A percentile compares a stretch with the other conserved stretches of the same genome.
Conservation (phyloP, 2,329 filamentous ascomycete genomes). For the Ascocoryne sarcoides region DNA sequence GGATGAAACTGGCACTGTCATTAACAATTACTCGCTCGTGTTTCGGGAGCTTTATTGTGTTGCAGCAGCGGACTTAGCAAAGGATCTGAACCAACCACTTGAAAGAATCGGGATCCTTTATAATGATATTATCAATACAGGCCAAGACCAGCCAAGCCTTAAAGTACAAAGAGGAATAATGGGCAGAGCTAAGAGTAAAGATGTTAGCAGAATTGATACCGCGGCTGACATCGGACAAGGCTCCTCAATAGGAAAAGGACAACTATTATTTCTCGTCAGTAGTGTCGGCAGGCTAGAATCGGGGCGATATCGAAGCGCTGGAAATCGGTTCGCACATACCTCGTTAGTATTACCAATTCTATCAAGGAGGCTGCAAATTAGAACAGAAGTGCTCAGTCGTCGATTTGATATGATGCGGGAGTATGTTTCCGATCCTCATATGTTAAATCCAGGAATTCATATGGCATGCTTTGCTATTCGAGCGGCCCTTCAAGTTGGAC, state of each 20-base stretch:
- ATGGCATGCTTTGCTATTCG: slow-evolving; percentile 50
- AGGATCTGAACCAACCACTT: slow-evolving; percentile 54
- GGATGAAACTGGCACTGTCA: slow-evolving; percentile 46
- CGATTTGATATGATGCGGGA: slow-evolving; percentile 57
- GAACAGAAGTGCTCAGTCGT: slow-evolving; percentile 43
- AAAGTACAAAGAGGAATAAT: too few species aligned
- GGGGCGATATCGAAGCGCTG: slow-evolving; percentile 56
- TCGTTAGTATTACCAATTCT: slow-evolving; percentile 61
- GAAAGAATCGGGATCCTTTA: slow-evolving; percentile 60
- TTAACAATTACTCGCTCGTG: slow-evolving; percentile 63
- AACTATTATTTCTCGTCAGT: slow-evolving; percentile 72
- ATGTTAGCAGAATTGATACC: slow-evolving; percentile 6
- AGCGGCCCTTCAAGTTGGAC: slow-evolving; percentile 39
- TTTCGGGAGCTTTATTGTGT: slow-evolving; percentile 80
- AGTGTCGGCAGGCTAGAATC: slow-evolving; percentile 50
- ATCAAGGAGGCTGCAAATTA: slow-evolving; percentile 65
- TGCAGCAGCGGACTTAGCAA: slow-evolving; percentile 65
- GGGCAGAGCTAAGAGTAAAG: slow-evolving; percentile 7
- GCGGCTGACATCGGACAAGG: slow-evolving; percentile 7
- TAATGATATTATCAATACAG: slow-evolving; percentile 67
- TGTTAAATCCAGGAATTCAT: slow-evolving; percentile 45
- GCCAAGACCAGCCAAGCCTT: slow-evolving; percentile 24
- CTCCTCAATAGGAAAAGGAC: slow-evolving; percentile 53
- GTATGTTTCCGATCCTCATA: slow-evolving; percentile 40
- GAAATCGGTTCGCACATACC: slow-evolving; percentile 69